phyloP scores from a whole-genome alignment of 2,329 filamentous ascomycete genomes.

The Nothomitra cinnamomea region DNA sequence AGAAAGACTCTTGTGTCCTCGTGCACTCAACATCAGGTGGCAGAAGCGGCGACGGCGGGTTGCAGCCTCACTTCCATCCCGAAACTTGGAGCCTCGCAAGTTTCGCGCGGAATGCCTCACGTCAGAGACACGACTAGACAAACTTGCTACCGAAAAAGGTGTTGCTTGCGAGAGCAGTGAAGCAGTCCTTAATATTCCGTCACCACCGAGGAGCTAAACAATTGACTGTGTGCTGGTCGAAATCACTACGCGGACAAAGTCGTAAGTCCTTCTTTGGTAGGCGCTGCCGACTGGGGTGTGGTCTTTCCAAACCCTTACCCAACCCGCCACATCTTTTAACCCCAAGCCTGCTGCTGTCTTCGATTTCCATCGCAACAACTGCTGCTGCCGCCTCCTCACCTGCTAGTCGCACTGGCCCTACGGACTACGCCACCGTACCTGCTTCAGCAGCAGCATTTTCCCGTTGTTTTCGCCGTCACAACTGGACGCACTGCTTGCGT shows the following conservation, averaged over 20 bases:
- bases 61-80: background rate
- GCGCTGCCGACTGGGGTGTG: background rate
- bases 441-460: background rate
- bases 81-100: background rate
- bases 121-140: no score
- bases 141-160: no score
- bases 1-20: background rate
- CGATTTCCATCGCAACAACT: constrained; percentile 1
- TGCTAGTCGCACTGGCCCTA: background rate
- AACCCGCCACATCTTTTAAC: constrained; percentile 4
- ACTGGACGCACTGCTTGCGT: background rate
- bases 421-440: background rate
- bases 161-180: no score
- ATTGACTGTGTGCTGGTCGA: no score
- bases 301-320: constrained; percentile 1
- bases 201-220: no score
- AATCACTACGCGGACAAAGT: no score
- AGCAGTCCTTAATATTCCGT: no score
- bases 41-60: background rate
- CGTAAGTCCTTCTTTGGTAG: background rate
- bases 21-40: background rate
- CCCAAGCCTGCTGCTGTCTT: background rate
- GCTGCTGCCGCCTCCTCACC: background rate
- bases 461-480: background rate
- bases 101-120: no score